Conservation (phyloP, 2,329 filamentous ascomycete species). For the Fusarium sp. region DNA sequence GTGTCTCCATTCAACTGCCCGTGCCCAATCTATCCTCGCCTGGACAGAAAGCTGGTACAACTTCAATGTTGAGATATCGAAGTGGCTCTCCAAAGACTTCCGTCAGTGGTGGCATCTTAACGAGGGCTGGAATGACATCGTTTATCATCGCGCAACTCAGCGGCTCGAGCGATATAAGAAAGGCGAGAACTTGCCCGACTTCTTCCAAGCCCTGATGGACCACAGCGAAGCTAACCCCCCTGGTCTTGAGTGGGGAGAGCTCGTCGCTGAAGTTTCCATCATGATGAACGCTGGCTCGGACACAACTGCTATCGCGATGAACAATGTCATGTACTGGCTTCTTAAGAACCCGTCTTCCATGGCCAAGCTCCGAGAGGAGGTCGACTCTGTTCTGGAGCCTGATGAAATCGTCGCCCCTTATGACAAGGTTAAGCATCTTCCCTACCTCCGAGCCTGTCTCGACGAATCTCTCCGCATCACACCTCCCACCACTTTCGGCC, state of each 20-base stretch:
- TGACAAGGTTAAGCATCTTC: constrained; percentile 65
- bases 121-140: constrained; percentile 59
- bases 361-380: constrained; percentile 59
- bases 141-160: constrained; percentile 58
- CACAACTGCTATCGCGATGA: constrained; percentile 65
- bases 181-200: constrained; percentile 71
- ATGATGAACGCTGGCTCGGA: constrained; percentile 68
- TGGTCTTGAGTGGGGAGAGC: constrained; percentile 69
- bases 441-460: constrained; percentile 66
- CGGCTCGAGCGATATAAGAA: constrained; percentile 41
- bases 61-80: constrained; percentile 61
- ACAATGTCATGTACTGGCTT: constrained; percentile 67
- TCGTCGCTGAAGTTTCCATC: constrained; percentile 68
- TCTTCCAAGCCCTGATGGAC: constrained; percentile 70
- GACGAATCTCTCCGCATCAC: constrained; percentile 62
- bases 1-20: constrained; percentile 65
- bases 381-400: constrained; percentile 61
- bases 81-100: constrained; percentile 61
- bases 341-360: constrained; percentile 61
- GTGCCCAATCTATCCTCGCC: constrained; percentile 64
- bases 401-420: constrained; percentile 63
- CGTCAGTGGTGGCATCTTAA: constrained; percentile 40
- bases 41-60: constrained; percentile 68
- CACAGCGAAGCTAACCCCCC: constrained; percentile 57
- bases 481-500: constrained; percentile 49